Conservation (phyloP, 495 filamentous ascomycete genomes). For the Geoglossum glabrum region DNA sequence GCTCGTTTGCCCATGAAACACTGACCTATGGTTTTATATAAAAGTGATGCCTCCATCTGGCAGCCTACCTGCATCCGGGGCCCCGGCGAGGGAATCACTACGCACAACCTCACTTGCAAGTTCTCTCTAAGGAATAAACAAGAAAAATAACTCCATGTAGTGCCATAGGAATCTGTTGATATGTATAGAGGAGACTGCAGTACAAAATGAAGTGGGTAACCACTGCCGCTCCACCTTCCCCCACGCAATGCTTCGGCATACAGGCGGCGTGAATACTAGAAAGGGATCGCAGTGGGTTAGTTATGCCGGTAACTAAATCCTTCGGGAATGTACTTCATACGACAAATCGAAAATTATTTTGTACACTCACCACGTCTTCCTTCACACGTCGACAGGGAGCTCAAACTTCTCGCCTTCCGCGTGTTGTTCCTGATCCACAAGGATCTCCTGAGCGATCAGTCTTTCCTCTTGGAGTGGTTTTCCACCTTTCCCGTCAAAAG, state of each 20-base stretch:
- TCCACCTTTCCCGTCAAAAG: not conserved
- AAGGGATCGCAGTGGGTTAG: not conserved
- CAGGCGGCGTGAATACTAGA: not conserved
- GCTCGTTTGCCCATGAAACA: too few relatives aligned
- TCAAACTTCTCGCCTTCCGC: not conserved
- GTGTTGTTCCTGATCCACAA: not conserved
- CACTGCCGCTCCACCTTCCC: too few relatives aligned
- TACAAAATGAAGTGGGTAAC: too few relatives aligned
- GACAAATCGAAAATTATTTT: not conserved
- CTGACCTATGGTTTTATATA: too few relatives aligned
- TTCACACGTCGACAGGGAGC: not conserved
- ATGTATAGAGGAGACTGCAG: too few relatives aligned
- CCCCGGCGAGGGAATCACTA: too few relatives aligned
- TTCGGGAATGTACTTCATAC: not conserved
- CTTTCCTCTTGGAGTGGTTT: not conserved
- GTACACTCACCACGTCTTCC: not conserved
- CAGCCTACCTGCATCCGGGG: too few relatives aligned
- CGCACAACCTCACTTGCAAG: too few relatives aligned
- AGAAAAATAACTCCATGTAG: too few relatives aligned
- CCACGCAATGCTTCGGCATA: not conserved
- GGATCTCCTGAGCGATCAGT: not conserved
- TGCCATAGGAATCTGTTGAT: too few relatives aligned
- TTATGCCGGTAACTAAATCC: not conserved
- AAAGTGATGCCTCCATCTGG: too few relatives aligned
- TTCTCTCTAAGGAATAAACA: too few relatives aligned